Evolutionary conservation across 371 early-diverging fungal genomes (phyloP), one percentile per base, ranked within the genome.

Genomic region (Mucor mucedo): DNA sequence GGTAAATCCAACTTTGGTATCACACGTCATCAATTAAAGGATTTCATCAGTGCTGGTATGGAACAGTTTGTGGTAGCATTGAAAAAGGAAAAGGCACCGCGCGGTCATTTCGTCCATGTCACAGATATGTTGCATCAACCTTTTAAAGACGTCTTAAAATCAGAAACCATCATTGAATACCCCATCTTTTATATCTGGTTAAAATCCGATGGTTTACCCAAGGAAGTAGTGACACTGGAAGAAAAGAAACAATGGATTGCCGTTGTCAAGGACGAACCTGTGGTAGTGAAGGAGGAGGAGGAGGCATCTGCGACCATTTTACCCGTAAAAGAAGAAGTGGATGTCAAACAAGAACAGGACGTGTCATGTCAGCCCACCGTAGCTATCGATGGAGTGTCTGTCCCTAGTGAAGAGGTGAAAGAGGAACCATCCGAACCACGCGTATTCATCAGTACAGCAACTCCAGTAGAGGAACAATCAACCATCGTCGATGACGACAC

Each of bases 111-210:
- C 56, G 62, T 76, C 21, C 39, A 78, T 52, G 42, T 78, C 29
- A 73, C 78, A 16, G 28, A 49, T 8, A 62, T 64, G 3, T 39
- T 82, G 50, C 63, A 77, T 50, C n/a, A 35, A 1, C 11, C 68
- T 2, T 53, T 73, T 30, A 56, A 41, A 10, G 71, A 75, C 6
- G 40, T 70, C 8, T 53, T 82, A 5, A 65, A 65, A 30, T 75
- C 70, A 2, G 78, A 78, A 45, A 33, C 49, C 0, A 68, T 82
- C 16, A 71, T 79, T 38, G 82, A 82, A 66, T 82, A 66, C 47
- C 82, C 82, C 14, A 76, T 68, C 1, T 49, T 79, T 29, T 68
- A 72, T 56, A 59, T 82, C 28, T 82, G 82, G 82, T 28, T 76
- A 2, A 55, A 71, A 40, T 55, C 35, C 2, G 63, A 74, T n/a